Base-by-base conservation (phyloP, 495 filamentous ascomycete species). In the Aspergillus ostianus region DNA sequence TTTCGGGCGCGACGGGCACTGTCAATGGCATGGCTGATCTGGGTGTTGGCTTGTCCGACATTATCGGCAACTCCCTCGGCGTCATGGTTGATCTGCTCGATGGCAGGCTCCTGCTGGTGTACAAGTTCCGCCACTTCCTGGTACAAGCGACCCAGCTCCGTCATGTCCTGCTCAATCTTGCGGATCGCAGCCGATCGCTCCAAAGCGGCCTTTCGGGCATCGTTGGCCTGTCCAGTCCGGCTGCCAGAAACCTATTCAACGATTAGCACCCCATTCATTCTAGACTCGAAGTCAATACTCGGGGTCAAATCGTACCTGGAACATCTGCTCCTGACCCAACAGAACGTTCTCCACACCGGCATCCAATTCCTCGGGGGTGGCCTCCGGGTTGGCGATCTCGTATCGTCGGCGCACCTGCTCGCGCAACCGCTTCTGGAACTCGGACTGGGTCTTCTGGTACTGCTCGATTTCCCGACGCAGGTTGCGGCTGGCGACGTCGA, bases 331-430 rank as follows among this genome's bases (percentile, higher is more conserved):
- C 55, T 86, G 82, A 51, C 85, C 81, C 57, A 82, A 79, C 30
- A 85, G 77, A 6, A 87, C 85, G 69, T 86, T 86, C 61, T 90
- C 84, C 7, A 91, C 86, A 48, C 88, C 91, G 59, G 87, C 83
- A 46, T 85, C 82, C 48, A 97, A 82, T 70, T 98, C 91, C 55
- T 82, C 84, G 27, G 95, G 92, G 57, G 83, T 85, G 8, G 91
- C 90, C 59, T 97, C 87, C 18, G 93, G 92, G 63, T 85, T 83
- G 61, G 94, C 92, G 68, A 97, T 96, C 59, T 89, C 84, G 73
- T 93, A 94, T 65, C 96, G 92, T 53, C 94, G 85, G 60, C 86
- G 89, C 73, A 92, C 87, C 71, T 94, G 91, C 46, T 88, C 88
- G 59, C 86, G 79, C n/a, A 91, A 79, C 63, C 87, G 85, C 71